These are phyloP conservation scores for Russula brevipes DNA, from an alignment of 768 basidiomycete species.

Conservation along the genomic window DNA sequence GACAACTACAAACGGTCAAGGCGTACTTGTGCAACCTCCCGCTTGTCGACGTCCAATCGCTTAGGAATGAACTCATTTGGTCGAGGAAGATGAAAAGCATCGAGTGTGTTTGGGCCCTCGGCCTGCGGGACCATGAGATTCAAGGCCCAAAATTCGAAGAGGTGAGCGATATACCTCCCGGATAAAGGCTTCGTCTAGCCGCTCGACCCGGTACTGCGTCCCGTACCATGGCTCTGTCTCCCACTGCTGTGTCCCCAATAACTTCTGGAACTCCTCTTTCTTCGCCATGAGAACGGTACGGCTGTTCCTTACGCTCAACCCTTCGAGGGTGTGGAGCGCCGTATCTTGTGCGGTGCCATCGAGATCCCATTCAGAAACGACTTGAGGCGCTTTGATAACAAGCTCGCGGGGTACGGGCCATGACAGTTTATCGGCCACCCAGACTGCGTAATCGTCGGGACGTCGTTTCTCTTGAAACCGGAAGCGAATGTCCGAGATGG, in stretches of 20 bases:
- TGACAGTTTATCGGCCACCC: conserved; percentile 66
- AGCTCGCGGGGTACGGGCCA: conserved; percentile 80
- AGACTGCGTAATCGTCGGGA: conserved; percentile 75
- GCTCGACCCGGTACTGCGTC: conserved; percentile 77
- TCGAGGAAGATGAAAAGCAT: conserved; percentile 70
- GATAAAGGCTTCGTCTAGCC: conserved; percentile 59
- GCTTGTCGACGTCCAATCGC: conserved; percentile 78
- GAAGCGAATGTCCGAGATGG: conserved; percentile 70
- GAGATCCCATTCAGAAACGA: conserved; percentile 71
- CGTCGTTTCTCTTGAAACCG: conserved; percentile 80
- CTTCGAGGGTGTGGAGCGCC: conserved; percentile 57
- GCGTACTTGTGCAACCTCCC: conserved; percentile 56
- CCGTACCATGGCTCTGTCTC: conserved; percentile 87
- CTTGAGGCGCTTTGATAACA: conserved; percentile 61
- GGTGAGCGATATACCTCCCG: conserved; percentile 37
- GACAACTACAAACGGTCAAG: neutral
- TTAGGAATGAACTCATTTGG: conserved; percentile 90
- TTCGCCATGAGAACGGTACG: conserved; percentile 78
- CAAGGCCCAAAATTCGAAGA: neutral
- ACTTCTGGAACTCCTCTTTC: conserved; percentile 52
- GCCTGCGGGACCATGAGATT: conserved; percentile 42
- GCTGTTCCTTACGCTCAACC: conserved; percentile 52
- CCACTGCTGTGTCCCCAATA: conserved; percentile 50
- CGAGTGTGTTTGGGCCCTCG: conserved; percentile 53
- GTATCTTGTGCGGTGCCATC: conserved; percentile 42